A percentile compares a stretch with the other conserved stretches of the same genome.
Conservation (phyloP, 2,329 filamentous ascomycete species). For the Fusarium domesticum region DNA sequence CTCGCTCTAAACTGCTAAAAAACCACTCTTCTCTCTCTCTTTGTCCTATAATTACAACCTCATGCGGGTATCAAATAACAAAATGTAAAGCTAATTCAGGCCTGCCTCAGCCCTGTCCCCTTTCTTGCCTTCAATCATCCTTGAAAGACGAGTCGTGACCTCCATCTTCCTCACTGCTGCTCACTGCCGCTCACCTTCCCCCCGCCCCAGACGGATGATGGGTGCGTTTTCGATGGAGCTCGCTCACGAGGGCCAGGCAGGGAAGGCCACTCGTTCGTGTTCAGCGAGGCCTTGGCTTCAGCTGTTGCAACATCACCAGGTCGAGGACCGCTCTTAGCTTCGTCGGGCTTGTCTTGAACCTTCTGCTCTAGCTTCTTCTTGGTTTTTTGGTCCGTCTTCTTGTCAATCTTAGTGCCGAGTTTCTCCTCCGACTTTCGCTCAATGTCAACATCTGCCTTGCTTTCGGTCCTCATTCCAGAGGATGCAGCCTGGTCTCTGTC, state of each 20-base stretch:
- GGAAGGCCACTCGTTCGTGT: constrained; percentile 28
- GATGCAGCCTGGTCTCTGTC: constrained; percentile 3
- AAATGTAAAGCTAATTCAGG: constrained; percentile 3
- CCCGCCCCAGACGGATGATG: constrained; percentile 20
- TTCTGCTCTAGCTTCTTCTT: constrained; percentile 3
- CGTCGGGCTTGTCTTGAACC: constrained; percentile 7
- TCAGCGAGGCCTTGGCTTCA: constrained; percentile 15
- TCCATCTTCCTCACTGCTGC: not conserved
- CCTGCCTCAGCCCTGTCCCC: too few relatives aligned
- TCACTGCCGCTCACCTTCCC: constrained; percentile 11
- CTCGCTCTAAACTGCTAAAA: too few relatives aligned
- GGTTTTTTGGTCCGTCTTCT: constrained; percentile 7
- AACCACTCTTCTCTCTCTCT: too few relatives aligned
- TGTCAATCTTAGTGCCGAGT: not conserved
- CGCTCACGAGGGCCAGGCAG: constrained; percentile 26
- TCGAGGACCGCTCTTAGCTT: constrained; percentile 4
- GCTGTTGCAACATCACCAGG: not conserved
- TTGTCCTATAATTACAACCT: too few relatives aligned
- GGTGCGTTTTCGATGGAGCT: constrained; percentile 20
- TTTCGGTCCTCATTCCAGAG: not conserved
- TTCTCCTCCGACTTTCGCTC: not conserved
- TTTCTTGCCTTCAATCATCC: too few relatives aligned
- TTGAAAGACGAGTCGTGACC: constrained; percentile 10
- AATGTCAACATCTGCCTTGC: not conserved
- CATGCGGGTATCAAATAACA: too few relatives aligned